Evolutionary conservation across 495 filamentous ascomycete genomes (phyloP), one percentile per base, ranked within the genome.

Genomic region (Cetradonia linearis): DNA sequence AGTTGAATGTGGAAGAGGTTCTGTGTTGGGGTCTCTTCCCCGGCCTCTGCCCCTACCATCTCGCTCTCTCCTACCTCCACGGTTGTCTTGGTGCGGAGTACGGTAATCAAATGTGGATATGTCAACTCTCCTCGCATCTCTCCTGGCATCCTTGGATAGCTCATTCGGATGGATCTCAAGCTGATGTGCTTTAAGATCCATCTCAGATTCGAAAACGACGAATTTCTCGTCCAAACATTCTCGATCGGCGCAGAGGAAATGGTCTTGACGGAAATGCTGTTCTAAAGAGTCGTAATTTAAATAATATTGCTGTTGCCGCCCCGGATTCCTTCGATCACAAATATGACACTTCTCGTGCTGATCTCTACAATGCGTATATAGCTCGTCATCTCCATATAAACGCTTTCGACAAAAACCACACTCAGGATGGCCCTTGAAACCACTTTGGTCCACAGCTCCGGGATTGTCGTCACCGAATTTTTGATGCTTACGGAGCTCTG

Each of bases 181-280:
- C 65, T 91, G 87, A 70, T 95, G 89, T 14, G 81, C 89, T 68
- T 96, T 95, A 33, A 99, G 71, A 70, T 97, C 93, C 76, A 99
- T 85, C 66, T 95, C 86, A 0, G 89, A 89, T 52, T 86, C 88
- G 62, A 99, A 99, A 1, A 96, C 94, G n/a, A 96, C 83, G 66
- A 96, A 95, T 71, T 96, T 97, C 79, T 96, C 95, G 61, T 97
- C 93, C 68, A 90, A 66, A 62, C 93, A 99, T 59, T 96, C 91
- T 61, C 76, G 75, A 60, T 99, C 92, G 1, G 78, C 67, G 65
- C 93, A 99, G 1, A 88, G 72, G 67, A 87, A 96, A 70, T 99
- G 93, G 34, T 91, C 89, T 55, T 83, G 84, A 60, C 81, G 79
- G 69, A 96, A 96, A 71, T 99, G 93, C 13, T 80, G 71, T 65